Evolutionary conservation across 306 rosid genomes (phyloP), one percentile per base, ranked within the genome.

Genomic region (Canavalia gladiata): DNA sequence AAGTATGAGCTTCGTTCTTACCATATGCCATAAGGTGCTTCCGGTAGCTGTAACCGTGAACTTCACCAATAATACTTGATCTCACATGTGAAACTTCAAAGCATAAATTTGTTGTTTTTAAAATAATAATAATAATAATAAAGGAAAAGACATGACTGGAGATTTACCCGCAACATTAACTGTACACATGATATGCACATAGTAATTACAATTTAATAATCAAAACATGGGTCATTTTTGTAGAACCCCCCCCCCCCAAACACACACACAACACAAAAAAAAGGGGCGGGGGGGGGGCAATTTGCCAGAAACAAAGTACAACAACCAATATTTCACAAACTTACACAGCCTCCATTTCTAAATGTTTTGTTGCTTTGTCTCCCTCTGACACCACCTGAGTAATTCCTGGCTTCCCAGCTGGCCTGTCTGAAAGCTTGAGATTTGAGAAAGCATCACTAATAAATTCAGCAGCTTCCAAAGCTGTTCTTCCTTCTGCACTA

Each of bases 341-440:
- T 82, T 75, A 86, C 59, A 83, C 87, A 42, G 88, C 79, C 84
- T 88, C 87, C 81, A 84, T 85, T 82, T 73, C 85, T 51, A 71
- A 51, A 5, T 69, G 55, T 78, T 54, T 76, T 49, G 83, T 64
- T 70, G 49, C 72, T 49, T 79, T 87, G 9, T 58, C 60, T 39
- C 66, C 78, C 59, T 58, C 33, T 8, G 82, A 63, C 8, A 4
- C 77, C 9, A 47, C 47, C 62, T 31, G 65, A 71, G 77, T 63
- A 33, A 43, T 39, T 69, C 75, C 74, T 46, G 78, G 72, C 64
- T 72, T 73, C 78, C 41, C 79, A 30, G 80, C 69, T 63, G 80
- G 35, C 74, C 65, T 72, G 7, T 84, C 93, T 43, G 86, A 80
- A 42, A 90, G 90, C 79, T 87, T 90, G 78, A 95, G 89, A 87